Conservation (phyloP, 2,329 filamentous ascomycete genomes). For the Colletotrichum siamense region DNA sequence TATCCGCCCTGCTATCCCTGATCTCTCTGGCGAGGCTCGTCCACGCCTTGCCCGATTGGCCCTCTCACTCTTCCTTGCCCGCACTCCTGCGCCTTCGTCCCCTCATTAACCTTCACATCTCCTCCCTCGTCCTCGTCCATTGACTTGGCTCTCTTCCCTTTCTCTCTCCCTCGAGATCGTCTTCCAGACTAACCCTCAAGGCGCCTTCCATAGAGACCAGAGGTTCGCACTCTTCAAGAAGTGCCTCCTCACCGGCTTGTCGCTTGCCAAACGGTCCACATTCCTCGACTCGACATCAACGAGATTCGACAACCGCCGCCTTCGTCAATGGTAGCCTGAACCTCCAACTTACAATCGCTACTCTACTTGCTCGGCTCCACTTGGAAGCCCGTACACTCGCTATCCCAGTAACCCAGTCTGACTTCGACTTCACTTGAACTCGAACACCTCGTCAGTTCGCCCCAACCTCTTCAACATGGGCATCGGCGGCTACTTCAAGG, state of each 20-base stretch:
- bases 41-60: constrained; percentile 19
- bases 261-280: neutral
- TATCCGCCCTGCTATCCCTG: constrained; percentile 5
- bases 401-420: neutral
- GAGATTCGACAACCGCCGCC: neutral
- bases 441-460: neutral
- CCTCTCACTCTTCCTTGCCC: constrained; percentile 6
- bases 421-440: neutral
- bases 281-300: constrained; percentile 1
- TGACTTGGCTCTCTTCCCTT: constrained; percentile 4
- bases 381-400: constrained; percentile 16
- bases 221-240: constrained; percentile 6
- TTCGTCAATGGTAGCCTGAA: constrained; percentile 13
- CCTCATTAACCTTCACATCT: constrained; percentile 10
- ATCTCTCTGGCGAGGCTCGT: constrained; percentile 18
- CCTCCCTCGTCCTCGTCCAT: constrained; percentile 14
- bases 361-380: constrained; percentile 2
- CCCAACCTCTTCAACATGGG: constrained; percentile 55
- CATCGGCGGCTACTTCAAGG: constrained; percentile 67
- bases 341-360: constrained; percentile 5
- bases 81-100: constrained; percentile 1
- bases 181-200: constrained; percentile 12
- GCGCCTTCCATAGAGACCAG: constrained; percentile 4
- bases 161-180: constrained; percentile 15
- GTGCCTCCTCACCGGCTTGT: constrained; percentile 13